Conservation (phyloP, 108 stramenopile species). For the Pseudonitzschia pungens region DNA sequence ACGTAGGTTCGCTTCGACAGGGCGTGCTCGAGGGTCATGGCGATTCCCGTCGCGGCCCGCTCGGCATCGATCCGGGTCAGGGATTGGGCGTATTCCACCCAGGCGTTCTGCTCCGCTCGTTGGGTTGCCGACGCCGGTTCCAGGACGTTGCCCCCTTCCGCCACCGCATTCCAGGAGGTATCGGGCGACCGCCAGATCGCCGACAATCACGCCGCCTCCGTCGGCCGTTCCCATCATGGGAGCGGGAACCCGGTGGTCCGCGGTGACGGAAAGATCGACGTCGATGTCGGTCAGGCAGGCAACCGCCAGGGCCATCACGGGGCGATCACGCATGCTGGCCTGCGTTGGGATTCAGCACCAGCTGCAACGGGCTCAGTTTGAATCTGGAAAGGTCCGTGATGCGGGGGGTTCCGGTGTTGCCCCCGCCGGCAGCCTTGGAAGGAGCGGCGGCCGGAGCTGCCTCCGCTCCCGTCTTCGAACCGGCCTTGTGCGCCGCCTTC, state of each 20-base stretch:
- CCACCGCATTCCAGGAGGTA: constrained; percentile 40
- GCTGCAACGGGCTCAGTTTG: constrained; percentile 54
- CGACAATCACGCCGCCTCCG: constrained; percentile 40
- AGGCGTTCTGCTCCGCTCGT: constrained; percentile 77
- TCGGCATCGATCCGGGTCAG: constrained; percentile 51
- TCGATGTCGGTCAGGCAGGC: constrained; percentile 70
- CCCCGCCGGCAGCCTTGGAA: constrained; percentile 6
- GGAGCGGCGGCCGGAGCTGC: constrained; percentile 21
- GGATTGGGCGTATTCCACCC: constrained; percentile 87
- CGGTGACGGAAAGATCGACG: constrained; percentile 56
- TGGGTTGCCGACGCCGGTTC: constrained; percentile 11
- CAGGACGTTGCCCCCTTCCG: constrained; percentile 17
- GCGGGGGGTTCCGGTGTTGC: background rate
- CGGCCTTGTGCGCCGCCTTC: constrained; percentile 68
- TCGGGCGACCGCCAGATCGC: constrained; percentile 81
- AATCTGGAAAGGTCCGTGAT: constrained; percentile 7
- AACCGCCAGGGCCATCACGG: constrained; percentile 66
- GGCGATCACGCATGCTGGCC: constrained; percentile 61
- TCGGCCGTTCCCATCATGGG: constrained; percentile 49
- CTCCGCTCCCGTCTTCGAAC: constrained; percentile 11
- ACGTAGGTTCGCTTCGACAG: constrained; percentile 62
- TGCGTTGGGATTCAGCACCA: constrained; percentile 80
- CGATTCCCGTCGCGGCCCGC: constrained; percentile 54
- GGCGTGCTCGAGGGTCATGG: constrained; percentile 71
- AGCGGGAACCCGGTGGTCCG: constrained; percentile 60